A percentile compares a stretch with the other conserved stretches of the same genome.
phyloP scores from a whole-genome alignment of 345 rosid species.

The Gossypium ekmanianum region DNA sequence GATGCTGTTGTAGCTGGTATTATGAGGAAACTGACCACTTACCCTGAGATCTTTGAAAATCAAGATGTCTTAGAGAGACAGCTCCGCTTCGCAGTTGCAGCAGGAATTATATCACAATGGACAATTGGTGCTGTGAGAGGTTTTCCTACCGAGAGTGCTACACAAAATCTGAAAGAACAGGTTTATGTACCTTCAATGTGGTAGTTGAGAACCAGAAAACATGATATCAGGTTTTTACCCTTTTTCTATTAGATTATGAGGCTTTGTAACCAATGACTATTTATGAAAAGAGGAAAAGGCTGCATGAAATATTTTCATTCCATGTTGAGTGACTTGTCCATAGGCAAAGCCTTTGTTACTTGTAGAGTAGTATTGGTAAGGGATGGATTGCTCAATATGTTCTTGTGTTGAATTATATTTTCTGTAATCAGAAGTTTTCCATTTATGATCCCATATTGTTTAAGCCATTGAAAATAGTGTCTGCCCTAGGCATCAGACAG shows the following conservation, averaged over 20 bases:
- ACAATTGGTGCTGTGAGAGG: constrained; percentile 90
- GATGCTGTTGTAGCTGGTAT: constrained; percentile 92
- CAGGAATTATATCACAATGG: constrained; percentile 93
- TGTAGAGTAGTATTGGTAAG: background rate
- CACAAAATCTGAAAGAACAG: constrained; percentile 90
- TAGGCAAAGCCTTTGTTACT: background rate
- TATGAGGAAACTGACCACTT: constrained; percentile 70
- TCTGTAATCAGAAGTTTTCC: background rate
- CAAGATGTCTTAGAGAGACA: constrained; percentile 77
- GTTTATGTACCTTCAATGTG: constrained; percentile 96
- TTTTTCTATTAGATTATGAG: background rate
- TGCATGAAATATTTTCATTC: background rate
- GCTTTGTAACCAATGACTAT: background rate
- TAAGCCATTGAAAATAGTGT: too few relatives aligned
- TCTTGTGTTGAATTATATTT: background rate
- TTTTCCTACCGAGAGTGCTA: constrained; percentile 83
- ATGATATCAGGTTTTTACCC: background rate
- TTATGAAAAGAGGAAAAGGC: background rate
- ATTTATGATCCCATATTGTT: background rate
- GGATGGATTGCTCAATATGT: background rate
- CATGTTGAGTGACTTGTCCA: background rate
- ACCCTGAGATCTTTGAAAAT: constrained; percentile 71
- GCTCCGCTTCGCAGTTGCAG: constrained; percentile 81
- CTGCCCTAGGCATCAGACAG: background rate
- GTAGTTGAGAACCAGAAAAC: constrained; percentile 33